phyloP scores from a whole-genome alignment of 805 yeast species.

The Hanseniaspora valbyensis region DNA sequence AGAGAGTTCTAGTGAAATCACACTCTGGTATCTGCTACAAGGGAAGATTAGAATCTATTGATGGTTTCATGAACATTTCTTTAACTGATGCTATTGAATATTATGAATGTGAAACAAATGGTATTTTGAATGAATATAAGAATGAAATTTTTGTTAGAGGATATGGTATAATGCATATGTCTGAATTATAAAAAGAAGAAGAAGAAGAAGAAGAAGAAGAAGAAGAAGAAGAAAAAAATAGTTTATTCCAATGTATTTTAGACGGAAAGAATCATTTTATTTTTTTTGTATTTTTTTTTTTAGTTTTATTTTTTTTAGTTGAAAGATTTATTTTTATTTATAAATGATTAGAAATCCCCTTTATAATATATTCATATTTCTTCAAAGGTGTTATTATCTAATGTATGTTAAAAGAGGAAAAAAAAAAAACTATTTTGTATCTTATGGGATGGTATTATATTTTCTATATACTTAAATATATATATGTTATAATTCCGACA shows the following conservation, averaged over 20 bases:
- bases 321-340: no score
- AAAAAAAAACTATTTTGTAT: neutral
- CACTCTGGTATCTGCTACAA: slow-evolving; percentile 78
- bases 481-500: neutral
- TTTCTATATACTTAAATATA: neutral
- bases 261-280: neutral
- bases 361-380: no score
- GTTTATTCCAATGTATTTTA: neutral
- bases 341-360: no score
- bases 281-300: no score
- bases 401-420: neutral
- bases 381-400: no score
- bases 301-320: no score
- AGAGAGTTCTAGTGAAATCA: slow-evolving; percentile 68
- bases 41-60: slow-evolving; percentile 74
- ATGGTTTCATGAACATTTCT: slow-evolving; percentile 93
- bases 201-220: slow-evolving; percentile 16
- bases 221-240: neutral
- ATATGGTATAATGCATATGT: slow-evolving; percentile 30
- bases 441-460: neutral
- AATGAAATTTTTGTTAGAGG: slow-evolving; percentile 31
- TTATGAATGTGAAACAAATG: slow-evolving; percentile 27
- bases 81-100: slow-evolving; percentile 65
- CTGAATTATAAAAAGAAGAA: slow-evolving; percentile 20
- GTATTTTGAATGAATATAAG: slow-evolving; percentile 25